Base-by-base conservation (phyloP, 306 rosid genomes). In the Dicorynia guianensis region DNA sequence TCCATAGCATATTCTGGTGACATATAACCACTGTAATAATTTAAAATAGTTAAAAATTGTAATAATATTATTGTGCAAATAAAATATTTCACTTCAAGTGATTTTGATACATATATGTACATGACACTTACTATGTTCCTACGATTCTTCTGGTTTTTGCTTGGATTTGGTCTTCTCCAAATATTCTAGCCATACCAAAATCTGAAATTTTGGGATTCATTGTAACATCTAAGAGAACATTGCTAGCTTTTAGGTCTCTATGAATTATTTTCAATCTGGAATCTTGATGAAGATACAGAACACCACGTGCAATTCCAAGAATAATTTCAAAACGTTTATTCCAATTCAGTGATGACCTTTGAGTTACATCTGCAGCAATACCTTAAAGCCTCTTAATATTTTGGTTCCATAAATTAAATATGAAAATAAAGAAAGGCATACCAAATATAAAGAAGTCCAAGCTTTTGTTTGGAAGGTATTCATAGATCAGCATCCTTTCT, bases 241-340 rank as follows among this genome's bases (percentile, higher is more conserved):
- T 82, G 47, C 83, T 61, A 15, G 77, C 64, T 66, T 82, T 82
- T 11, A 72, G 60, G 53, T 82, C 80, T 53, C 80, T 67, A 5
- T 77, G 82, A 1, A 82, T 68, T 34, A 82, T 36, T 49, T 71
- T 74, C 8, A 78, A 7, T 34, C 71, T 67, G 4, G 86, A 82
- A 55, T 82, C 86, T 52, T 78, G 82, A 44, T 82, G 80, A 33
- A 82, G 76, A 57, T 77, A 82, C 2, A 78, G 70, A 67, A 70
- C 44, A 6, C 85, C 78, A 4, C 78, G 56, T 9, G 84, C 72
- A 33, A 59, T 46, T 7, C 81, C 78, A 3, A 11, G 10, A 46
- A 81, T 58, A 14, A 76, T 64, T n/a, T 64, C 50, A 5, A 70
- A 76, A n/a, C 81, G 70, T 40, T 14, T 64, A 0, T 54, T 5